Percentiles rank a stretch among this genome's conserved stretches.
These are phyloP conservation scores for Leucocoprinus leucothites DNA, from an alignment of 768 basidiomycete species.

Conservation along the genomic window DNA sequence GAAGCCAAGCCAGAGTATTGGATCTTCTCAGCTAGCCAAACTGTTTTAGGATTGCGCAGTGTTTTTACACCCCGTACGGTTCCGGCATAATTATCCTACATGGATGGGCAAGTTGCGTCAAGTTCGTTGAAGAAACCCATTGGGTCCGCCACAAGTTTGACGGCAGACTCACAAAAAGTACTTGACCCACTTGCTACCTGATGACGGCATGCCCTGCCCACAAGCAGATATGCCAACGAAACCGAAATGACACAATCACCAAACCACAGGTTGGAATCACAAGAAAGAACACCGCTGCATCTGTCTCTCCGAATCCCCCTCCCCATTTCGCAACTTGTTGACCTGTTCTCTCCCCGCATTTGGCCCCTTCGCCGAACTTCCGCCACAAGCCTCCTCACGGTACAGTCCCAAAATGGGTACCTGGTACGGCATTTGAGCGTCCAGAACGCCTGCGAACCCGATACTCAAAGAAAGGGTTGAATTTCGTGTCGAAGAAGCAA, in stretches of 20 bases:
- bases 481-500: neutral
- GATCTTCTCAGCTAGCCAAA: neutral
- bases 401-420: slow-evolving; percentile 4
- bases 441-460: neutral
- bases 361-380: neutral
- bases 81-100: neutral
- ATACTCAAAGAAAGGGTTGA: neutral
- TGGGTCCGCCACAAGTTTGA: too few relatives aligned
- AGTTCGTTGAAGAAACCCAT: too few relatives aligned
- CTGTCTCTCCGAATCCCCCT: too few relatives aligned
- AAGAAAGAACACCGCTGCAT: too few relatives aligned
- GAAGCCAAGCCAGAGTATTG: neutral
- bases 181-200: too few relatives aligned
- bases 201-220: too few relatives aligned
- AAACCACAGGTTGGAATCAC: too few relatives aligned
- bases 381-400: too few relatives aligned
- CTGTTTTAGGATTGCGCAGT: slow-evolving; percentile 6
- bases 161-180: too few relatives aligned
- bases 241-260: too few relatives aligned
- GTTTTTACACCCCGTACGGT: slow-evolving; percentile 6
- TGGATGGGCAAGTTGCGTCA: neutral
- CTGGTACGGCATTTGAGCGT: slow-evolving; percentile 2
- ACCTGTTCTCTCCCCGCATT: neutral
- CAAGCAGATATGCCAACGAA: too few relatives aligned
- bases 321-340: too few relatives aligned